These are phyloP conservation scores for Phytophthora lateralis DNA, from an alignment of 352 stramenopile species.

Conservation along the genomic window DNA sequence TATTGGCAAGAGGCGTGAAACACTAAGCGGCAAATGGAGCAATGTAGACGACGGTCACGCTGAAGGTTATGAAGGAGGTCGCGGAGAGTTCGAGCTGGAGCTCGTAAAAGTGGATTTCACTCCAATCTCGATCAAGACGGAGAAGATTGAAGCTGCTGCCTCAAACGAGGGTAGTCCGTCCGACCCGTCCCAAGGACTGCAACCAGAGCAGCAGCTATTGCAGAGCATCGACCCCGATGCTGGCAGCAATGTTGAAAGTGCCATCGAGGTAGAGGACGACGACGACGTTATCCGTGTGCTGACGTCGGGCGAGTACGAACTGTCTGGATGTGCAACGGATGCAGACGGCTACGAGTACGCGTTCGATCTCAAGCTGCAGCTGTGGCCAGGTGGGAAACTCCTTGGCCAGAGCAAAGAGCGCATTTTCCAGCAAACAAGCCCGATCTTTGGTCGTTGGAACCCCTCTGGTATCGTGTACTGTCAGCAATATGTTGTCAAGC, in stretches of 20 bases:
- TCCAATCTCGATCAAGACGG: slow-evolving; percentile 12
- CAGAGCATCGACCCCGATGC: neutral
- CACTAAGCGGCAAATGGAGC: slow-evolving; percentile 55
- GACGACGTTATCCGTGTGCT: slow-evolving; percentile 45
- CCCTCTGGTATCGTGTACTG: slow-evolving; percentile 42
- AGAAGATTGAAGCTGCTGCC: slow-evolving; percentile 19
- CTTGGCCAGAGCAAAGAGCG: slow-evolving; percentile 52
- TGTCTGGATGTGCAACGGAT: slow-evolving; percentile 68
- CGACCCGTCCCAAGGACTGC: neutral
- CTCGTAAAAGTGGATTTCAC: slow-evolving; percentile 45
- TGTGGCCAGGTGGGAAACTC: slow-evolving; percentile 43
- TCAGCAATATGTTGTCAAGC: slow-evolving; percentile 67
- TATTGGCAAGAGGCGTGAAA: slow-evolving; percentile 30
- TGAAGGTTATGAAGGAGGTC: slow-evolving; percentile 56
- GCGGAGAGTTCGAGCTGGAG: slow-evolving; percentile 61
- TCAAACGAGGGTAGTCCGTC: slow-evolving; percentile 3
- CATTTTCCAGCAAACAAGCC: slow-evolving; percentile 58
- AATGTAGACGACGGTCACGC: slow-evolving; percentile 64
- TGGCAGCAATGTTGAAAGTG: slow-evolving; percentile 2
- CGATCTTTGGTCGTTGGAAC: slow-evolving; percentile 50
- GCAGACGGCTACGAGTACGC: slow-evolving; percentile 77
- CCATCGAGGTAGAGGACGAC: slow-evolving; percentile 26
- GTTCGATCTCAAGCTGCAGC: slow-evolving; percentile 55
- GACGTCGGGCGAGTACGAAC: slow-evolving; percentile 56
- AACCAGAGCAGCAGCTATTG: slow-evolving; percentile 3